Base-by-base conservation (phyloP, 2,329 filamentous ascomycete species). In the Ophiostoma fasciatum region DNA sequence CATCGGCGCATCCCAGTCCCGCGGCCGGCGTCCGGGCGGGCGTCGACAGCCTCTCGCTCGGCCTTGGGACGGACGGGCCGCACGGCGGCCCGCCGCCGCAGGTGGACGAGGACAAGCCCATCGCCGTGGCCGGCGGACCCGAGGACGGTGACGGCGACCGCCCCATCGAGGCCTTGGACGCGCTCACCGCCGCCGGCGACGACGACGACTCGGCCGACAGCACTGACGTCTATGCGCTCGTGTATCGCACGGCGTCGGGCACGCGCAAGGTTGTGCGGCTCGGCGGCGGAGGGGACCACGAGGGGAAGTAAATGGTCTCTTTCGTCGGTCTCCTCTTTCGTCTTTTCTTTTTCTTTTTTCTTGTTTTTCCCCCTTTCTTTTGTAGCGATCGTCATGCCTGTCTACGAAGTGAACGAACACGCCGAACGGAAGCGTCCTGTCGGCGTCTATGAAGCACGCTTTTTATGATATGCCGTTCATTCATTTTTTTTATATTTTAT, bases 191-290 rank as follows among this genome's bases (percentile, higher is more conserved):
- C 18, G 23, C 8, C 7, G 19, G 27, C 15, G 36, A 38, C n/a
- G 18, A 11, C 3, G 28, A 28, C 18, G 27, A 31, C 23, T 25
- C 14, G 31, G n/a, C 34, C 3, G 36, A 28, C 18, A 36, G 35
- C 27, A 34, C 34, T 27, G 34, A 33, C 18, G 25, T 22, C 0
- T 26, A 42, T 25, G 38, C 38, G 12, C 35, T 46, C 10, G 44
- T 44, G n/a, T 46, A 42, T 20, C 37, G 44, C 13, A 44, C 44
- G 13, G 44, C 44, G 4, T 41, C 44, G 3, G 44, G 42, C 10
- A 37, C 33, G 10, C 40, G 33, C 11, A 36, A 31, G 17, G 36
- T 42, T 1, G n/a, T 45, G 29, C 31, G 29, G 1, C 17, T 42
- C n/a, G n/a, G n/a, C n/a, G n/a, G n/a, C n/a, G n/a, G n/a, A n/a